These are phyloP conservation scores for Oryza meyeriana DNA, from an alignment of 176 grass and related monocot species.

Conservation along the genomic window DNA sequence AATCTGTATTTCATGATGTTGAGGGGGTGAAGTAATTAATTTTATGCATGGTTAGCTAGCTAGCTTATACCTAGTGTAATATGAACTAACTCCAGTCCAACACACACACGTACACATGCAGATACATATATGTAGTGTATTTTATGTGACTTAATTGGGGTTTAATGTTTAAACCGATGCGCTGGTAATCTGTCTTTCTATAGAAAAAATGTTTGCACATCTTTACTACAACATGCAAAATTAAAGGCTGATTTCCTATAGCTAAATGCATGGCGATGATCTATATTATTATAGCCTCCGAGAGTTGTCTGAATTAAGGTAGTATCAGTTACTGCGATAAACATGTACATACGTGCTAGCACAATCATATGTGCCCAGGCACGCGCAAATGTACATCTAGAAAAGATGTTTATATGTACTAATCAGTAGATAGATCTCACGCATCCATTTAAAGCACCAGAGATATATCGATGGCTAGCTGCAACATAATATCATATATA, in stretches of 20 bases:
- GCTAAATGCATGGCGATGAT: too few species aligned
- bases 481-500: too few species aligned
- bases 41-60: too few species aligned
- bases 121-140: not conserved
- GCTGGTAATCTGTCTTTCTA: too few species aligned
- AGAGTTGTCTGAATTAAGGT: not conserved
- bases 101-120: not conserved
- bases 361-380: not conserved
- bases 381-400: not conserved
- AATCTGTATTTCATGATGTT: not conserved
- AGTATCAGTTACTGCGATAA: not conserved
- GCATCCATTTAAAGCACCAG: not conserved
- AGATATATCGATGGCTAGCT: too few species aligned
- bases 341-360: not conserved
- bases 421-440: not conserved
- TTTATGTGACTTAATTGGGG: not conserved
- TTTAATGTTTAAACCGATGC: not conserved
- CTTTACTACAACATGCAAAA: too few species aligned
- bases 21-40: not conserved
- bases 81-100: not conserved
- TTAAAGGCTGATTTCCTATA: too few species aligned
- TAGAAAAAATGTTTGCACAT: too few species aligned
- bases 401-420: not conserved
- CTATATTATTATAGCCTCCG: too few species aligned
- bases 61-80: not conserved